Base-by-base conservation (phyloP, 306 rosid genomes). In the Macrotyloma uniflorum region DNA sequence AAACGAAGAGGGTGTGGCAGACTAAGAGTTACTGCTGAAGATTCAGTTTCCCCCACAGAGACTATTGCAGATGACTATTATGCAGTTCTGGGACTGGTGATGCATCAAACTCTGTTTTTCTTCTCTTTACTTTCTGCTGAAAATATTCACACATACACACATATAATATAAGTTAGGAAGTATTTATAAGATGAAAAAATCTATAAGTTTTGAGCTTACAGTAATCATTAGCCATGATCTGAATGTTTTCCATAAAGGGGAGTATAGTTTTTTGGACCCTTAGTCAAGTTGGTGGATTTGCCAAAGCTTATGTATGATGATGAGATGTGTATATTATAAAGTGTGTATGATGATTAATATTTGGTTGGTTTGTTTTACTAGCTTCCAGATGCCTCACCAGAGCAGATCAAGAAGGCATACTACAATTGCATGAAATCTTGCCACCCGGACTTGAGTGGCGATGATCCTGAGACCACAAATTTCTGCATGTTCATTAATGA, bases 391-490 rank as follows among this genome's bases (percentile, higher is more conserved):
- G 96, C 97, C 7, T 87, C 89, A 67, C 85, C 91, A 1, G 87
- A 43, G 62, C 87, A 93, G 84, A 83, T 93, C 1, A 93, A 86
- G 74, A 93, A 87, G 75, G 97, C 96, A 15, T 93, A 90, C 69
- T 90, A 93, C 67, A 82, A 90, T 73, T 93, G 96, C 83, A 93
- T 93, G 96, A 90, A 93, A 75, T 82, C 93, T 74, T 93, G 97
- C 76, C 97, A 93, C 83, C 97, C 97, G 3, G 96, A 93, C 50
- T 83, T 93, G 88, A 93, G 92, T 78, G 92, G 93, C 51, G 74
- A 90, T 47, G 80, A 88, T 85, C 83, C 72, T n/a, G 90, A 93
- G 73, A 82, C 87, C 66, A 93, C 90, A 5, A 93, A 93, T 84
- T 90, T 93, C 84, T 93, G 96, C 84, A 90, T 89, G 83, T 93